Evolutionary conservation across 306 rosid species (phyloP), one percentile per base, ranked within the genome.

Genomic region (Rosa lucieae): DNA sequence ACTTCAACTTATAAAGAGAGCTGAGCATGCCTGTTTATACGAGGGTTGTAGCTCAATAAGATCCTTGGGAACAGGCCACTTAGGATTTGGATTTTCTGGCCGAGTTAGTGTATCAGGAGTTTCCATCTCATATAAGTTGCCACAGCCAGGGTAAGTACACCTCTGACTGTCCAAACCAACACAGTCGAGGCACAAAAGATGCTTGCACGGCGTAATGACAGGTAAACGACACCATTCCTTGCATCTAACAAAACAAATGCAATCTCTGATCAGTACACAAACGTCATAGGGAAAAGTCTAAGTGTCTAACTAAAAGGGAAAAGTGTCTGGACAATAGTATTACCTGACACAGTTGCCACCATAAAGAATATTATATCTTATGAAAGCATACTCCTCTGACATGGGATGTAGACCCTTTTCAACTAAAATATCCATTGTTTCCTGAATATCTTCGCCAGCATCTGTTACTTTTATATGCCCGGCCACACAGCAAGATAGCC

Each of bases 41-140:
- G 99, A 95, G 75, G 99, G 97, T 73, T 95, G 99, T 68, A 95
- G 83, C 94, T 93, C 99, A 78, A 95, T 95, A 76, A 95, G 99
- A 89, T 95, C 97, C 79, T 91, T 90, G 44, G 99, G 99, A 55
- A 95, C 99, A 71, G 97, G 89, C 99, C 99, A 95, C 84, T 93
- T 91, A 61, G 99, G 99, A 67, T 88, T 85, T 72, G 97, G 99
- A 85, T 95, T 95, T 89, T 95, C 98, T 42, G 98, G 92, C 62
- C 99, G 88, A 56, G 98, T 85, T 61, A 90, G 77, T 52, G 89
- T 67, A 86, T 90, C 97, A 52, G 93, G 98, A 89, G 90, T 86
- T 84, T 95, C 88, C 99, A 95, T 95, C 85, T 87, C 96, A 81
- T 95, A 95, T 71, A 83, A 84, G 59, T 85, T 83, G 84, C 88